Evolutionary conservation across 805 yeast genomes (phyloP).

Genomic region (Cyberlindnera amylophila): DNA sequence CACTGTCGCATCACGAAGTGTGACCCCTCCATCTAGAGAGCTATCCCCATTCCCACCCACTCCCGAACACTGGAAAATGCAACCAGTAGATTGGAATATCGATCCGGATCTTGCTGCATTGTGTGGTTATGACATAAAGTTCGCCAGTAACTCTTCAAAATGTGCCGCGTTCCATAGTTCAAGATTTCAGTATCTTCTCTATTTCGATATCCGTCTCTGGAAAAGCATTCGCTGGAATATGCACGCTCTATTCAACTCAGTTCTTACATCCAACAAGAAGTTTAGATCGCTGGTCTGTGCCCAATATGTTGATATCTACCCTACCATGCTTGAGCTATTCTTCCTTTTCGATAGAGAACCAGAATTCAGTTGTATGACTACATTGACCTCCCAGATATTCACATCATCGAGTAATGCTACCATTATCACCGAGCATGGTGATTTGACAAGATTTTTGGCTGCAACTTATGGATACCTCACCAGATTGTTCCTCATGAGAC

Average conservation of each 20-base stretch:
- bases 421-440: conserved; percentile 59
- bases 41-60: not conserved
- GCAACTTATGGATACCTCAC: conserved; percentile 62
- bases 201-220: conserved; percentile 72
- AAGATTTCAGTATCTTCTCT: conserved; percentile 39
- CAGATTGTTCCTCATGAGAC: conserved; percentile 43
- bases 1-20: not conserved
- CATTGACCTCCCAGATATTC: conserved; percentile 73
- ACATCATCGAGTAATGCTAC: conserved; percentile 74
- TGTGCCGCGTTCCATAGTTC: conserved; percentile 33
- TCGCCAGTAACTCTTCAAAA: conserved; percentile 7
- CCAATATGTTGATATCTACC: conserved; percentile 82
- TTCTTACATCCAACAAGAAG: conserved; percentile 55
- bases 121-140: conserved; percentile 39
- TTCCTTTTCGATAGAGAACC: conserved; percentile 73
- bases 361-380: conserved; percentile 66
- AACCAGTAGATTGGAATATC: conserved; percentile 44
- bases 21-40: not conserved
- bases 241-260: conserved; percentile 62
- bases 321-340: conserved; percentile 66
- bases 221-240: conserved; percentile 52
- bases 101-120: conserved; percentile 38
- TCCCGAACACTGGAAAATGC: conserved; percentile 35
- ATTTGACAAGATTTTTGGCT: conserved; percentile 57
- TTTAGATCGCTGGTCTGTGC: conserved; percentile 60